phyloP scores from a whole-genome alignment of 1,284 basidiomycete species.

The Violaceomyces palustris region DNA sequence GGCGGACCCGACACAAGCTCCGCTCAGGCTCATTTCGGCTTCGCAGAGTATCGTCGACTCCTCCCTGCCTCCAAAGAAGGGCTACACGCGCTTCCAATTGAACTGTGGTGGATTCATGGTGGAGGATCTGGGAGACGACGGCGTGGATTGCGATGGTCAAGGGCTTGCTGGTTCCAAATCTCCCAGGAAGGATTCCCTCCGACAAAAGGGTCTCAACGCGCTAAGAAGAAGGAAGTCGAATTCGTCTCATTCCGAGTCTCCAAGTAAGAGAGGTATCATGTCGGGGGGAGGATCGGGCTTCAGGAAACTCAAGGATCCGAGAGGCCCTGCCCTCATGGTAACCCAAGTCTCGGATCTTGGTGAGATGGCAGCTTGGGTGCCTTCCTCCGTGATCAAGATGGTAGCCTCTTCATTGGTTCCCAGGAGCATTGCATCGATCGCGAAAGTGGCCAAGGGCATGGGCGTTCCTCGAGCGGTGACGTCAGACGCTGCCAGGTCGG shows the following conservation, averaged over 20 bases:
- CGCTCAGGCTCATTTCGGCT: slow-evolving; percentile 30
- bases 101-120: slow-evolving; percentile 43
- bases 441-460: slow-evolving; percentile 33
- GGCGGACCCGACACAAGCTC: background rate
- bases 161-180: background rate
- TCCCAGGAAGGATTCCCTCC: background rate
- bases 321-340: slow-evolving; percentile 24
- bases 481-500: too few relatives aligned
- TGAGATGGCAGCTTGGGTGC: slow-evolving; percentile 41
- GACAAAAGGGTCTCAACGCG: background rate
- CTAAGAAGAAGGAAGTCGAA: background rate
- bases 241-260: background rate
- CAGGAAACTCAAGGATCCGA: too few relatives aligned
- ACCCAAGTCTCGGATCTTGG: slow-evolving; percentile 45
- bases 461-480: slow-evolving; percentile 14
- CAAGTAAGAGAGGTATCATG: background rate
- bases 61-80: slow-evolving; percentile 27
- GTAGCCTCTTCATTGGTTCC: slow-evolving; percentile 42
- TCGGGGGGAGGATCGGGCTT: background rate
- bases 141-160: background rate
- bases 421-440: slow-evolving; percentile 29
- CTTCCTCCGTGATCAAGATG: slow-evolving; percentile 39
- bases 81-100: slow-evolving; percentile 37
- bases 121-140: slow-evolving; percentile 36
- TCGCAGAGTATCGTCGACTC: slow-evolving; percentile 29